These are phyloP conservation scores for Ogataea siamensis DNA, from an alignment of 805 yeast species.

Conservation along the genomic window DNA sequence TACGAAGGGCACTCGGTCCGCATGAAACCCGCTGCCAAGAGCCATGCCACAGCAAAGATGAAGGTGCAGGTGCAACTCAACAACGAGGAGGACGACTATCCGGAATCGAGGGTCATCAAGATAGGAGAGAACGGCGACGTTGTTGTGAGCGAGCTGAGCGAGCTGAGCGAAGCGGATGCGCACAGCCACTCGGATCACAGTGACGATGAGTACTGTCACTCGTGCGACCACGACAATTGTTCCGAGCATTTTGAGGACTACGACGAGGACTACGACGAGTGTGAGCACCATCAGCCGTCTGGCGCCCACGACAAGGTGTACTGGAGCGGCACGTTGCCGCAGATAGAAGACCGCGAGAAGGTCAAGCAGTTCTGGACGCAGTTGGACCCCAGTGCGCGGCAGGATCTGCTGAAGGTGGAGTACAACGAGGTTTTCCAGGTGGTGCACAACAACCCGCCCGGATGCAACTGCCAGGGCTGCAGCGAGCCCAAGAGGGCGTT, in stretches of 20 bases:
- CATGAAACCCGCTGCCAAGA: slow-evolving; percentile 20
- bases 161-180: slow-evolving; percentile 9
- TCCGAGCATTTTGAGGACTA: slow-evolving; percentile 19
- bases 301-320: slow-evolving; percentile 12
- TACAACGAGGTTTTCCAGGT: slow-evolving; percentile 65
- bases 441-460: slow-evolving; percentile 56
- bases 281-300: slow-evolving; percentile 17
- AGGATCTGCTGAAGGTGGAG: slow-evolving; percentile 60
- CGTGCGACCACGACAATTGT: slow-evolving; percentile 20
- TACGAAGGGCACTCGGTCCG: slow-evolving; percentile 15
- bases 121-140: slow-evolving; percentile 72
- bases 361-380: slow-evolving; percentile 65
- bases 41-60: slow-evolving; percentile 13
- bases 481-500: slow-evolving; percentile 69
- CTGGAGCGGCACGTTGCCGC: slow-evolving; percentile 8
- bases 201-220: slow-evolving; percentile 18
- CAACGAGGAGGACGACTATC: slow-evolving; percentile 63
- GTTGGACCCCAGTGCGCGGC: slow-evolving; percentile 57
- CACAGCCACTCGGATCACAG: slow-evolving; percentile 14
- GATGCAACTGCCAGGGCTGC: slow-evolving; percentile 75
- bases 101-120: slow-evolving; percentile 67
- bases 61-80: slow-evolving; percentile 45
- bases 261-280: slow-evolving; percentile 17
- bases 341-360: slow-evolving; percentile 42
- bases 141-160: slow-evolving; percentile 55